Evolutionary conservation across 2,329 filamentous ascomycete species (phyloP).

Genomic region (Nothomitra cinnamomea): DNA sequence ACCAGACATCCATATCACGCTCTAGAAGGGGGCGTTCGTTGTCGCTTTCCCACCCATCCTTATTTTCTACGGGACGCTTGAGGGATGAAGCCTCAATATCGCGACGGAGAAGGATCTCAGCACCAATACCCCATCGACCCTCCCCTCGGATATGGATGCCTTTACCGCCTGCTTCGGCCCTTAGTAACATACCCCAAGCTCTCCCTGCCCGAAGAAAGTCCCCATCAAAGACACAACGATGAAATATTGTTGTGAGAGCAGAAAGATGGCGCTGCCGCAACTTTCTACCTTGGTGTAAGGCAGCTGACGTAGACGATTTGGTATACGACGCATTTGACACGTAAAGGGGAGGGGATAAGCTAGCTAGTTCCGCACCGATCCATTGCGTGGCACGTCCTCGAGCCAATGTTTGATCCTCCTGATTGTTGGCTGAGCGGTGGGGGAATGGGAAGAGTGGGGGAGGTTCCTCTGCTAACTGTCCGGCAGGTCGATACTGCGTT

Average conservation of each 20-base stretch:
- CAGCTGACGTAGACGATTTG: constrained; percentile 11
- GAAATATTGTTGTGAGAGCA: constrained; percentile 50
- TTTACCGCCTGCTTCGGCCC: constrained; percentile 37
- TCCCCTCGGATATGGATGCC: constrained; percentile 51
- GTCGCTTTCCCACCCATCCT: neutral
- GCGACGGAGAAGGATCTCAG: constrained; percentile 60
- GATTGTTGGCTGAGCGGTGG: constrained; percentile 20
- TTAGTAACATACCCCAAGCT: constrained; percentile 58
- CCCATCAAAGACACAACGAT: constrained; percentile 52
- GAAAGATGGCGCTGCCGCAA: constrained; percentile 40
- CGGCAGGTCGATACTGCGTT: constrained; percentile 23
- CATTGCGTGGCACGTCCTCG: neutral
- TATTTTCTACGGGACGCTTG: constrained; percentile 5
- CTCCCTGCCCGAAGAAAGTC: constrained; percentile 56
- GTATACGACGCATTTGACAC: neutral
- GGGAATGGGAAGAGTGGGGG: constrained; percentile 28
- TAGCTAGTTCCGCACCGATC: constrained; percentile 23
- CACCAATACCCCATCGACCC: constrained; percentile 66
- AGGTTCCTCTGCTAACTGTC: constrained; percentile 21
- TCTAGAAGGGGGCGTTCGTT: neutral
- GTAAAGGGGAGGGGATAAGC: constrained; percentile 25
- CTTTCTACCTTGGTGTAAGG: constrained; percentile 11
- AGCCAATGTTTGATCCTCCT: constrained; percentile 8
- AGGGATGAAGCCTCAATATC: constrained; percentile 15
- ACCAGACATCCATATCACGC: constrained; percentile 14